Percentiles rank a stretch among this genome's conserved stretches.
These are phyloP conservation scores for Aspergillus flavus DNA, from an alignment of 2,329 filamentous ascomycete species.

Conservation along the genomic window DNA sequence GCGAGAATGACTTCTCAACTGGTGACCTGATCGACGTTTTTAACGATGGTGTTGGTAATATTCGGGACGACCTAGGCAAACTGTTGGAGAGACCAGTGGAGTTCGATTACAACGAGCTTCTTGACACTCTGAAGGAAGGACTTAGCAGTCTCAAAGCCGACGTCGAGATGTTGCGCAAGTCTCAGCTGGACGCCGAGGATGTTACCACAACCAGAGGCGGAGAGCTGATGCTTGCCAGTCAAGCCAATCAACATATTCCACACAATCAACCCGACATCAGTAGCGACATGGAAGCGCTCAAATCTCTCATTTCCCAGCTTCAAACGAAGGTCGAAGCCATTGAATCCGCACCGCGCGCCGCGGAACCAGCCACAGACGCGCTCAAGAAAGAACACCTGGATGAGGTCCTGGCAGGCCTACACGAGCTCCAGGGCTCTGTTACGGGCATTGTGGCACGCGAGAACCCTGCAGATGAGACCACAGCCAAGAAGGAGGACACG, in stretches of 20 bases:
- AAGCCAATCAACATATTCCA: slow-evolving; percentile 19
- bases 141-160: slow-evolving; percentile 75
- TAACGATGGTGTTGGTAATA: slow-evolving; percentile 70
- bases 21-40: slow-evolving; percentile 63
- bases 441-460: slow-evolving; percentile 52
- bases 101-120: slow-evolving; percentile 83
- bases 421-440: slow-evolving; percentile 62
- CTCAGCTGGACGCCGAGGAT: slow-evolving; percentile 52
- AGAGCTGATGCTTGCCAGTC: slow-evolving; percentile 60
- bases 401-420: slow-evolving; percentile 48
- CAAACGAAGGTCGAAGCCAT: slow-evolving; percentile 82
- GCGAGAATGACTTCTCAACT: slow-evolving; percentile 57
- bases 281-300: slow-evolving; percentile 82
- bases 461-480: slow-evolving; percentile 49
- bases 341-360: slow-evolving; percentile 51
- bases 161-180: slow-evolving; percentile 74
- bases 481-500: slow-evolving; percentile 78
- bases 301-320: slow-evolving; percentile 78
- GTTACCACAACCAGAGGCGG: slow-evolving; percentile 54
- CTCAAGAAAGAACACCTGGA: slow-evolving; percentile 52
- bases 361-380: slow-evolving; percentile 43
- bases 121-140: slow-evolving; percentile 83
- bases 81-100: slow-evolving; percentile 78
- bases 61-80: slow-evolving; percentile 74
- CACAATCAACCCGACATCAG: slow-evolving; percentile 54